Percentiles rank a stretch among this genome's conserved stretches.
Conservation (phyloP, 2,329 filamentous ascomycete species). For the Cercospora citrullina region DNA sequence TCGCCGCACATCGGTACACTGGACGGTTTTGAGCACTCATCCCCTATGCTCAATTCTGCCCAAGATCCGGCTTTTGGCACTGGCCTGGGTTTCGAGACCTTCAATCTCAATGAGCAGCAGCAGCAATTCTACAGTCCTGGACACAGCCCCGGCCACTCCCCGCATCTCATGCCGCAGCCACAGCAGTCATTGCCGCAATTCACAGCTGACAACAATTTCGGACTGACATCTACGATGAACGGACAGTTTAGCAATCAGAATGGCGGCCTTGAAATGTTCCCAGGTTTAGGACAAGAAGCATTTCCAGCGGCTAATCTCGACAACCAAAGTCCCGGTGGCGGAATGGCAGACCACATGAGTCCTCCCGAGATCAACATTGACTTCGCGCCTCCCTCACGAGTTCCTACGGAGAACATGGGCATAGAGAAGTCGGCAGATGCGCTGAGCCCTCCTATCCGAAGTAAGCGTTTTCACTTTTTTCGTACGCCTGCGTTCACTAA, state of each 20-base stretch:
- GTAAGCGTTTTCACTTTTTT: slow-evolving; percentile 45
- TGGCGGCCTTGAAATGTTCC: slow-evolving; percentile 55
- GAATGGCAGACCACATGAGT: slow-evolving; percentile 72
- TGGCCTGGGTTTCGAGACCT: slow-evolving; percentile 73
- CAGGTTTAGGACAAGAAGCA: slow-evolving; percentile 48
- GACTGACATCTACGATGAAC: slow-evolving; percentile 49
- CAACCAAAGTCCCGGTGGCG: slow-evolving; percentile 53
- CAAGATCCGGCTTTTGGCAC: slow-evolving; percentile 77
- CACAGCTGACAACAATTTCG: slow-evolving; percentile 47
- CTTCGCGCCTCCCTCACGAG: slow-evolving; percentile 71
- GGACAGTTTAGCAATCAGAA: slow-evolving; percentile 49
- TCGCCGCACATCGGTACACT: slow-evolving; percentile 79
- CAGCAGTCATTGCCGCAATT: slow-evolving; percentile 54
- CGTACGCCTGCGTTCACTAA: neutral
- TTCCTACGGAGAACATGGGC: slow-evolving; percentile 45
- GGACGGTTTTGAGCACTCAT: slow-evolving; percentile 80
- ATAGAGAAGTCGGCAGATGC: slow-evolving; percentile 67
- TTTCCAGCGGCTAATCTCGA: slow-evolving; percentile 52
- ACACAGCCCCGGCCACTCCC: slow-evolving; percentile 64
- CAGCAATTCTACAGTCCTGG: slow-evolving; percentile 29
- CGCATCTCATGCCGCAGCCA: slow-evolving; percentile 68
- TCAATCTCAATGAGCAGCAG: slow-evolving; percentile 70
- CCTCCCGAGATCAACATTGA: slow-evolving; percentile 96
- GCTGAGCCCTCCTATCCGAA: slow-evolving; percentile 73
- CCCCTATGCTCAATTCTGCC: slow-evolving; percentile 73